Evolutionary conservation across 805 yeast species (phyloP).

Genomic region (Wickerhamomyces canadensis): DNA sequence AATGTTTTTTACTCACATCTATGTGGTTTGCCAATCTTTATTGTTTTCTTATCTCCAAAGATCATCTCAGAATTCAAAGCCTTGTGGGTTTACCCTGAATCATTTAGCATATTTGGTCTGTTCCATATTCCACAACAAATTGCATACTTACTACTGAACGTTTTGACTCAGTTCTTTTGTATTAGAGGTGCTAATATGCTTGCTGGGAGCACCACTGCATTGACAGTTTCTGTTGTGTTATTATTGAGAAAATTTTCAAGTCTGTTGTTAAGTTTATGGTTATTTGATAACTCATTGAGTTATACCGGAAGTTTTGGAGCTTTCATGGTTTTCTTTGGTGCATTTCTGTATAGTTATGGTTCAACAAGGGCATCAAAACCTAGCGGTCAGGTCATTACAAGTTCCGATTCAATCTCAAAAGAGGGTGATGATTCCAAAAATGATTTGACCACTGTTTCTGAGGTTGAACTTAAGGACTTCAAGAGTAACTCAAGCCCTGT

Average conservation of each 20-base stretch:
- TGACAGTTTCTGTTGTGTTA: slow-evolving; percentile 55
- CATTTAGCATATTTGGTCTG: slow-evolving; percentile 5
- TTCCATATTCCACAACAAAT: slow-evolving; percentile 15
- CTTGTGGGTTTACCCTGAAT: slow-evolving; percentile 4
- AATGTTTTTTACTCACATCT: slow-evolving; percentile 51
- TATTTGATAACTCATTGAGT: slow-evolving; percentile 40
- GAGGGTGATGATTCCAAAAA: no score
- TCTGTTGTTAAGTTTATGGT: slow-evolving; percentile 43
- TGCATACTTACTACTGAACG: slow-evolving; percentile 32
- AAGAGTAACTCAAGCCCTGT: no score
- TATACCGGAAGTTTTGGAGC: slow-evolving; percentile 37
- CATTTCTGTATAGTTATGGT: slow-evolving; percentile 35
- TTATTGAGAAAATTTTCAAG: slow-evolving; percentile 56
- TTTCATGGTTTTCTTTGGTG: slow-evolving; percentile 44
- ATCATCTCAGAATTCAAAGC: slow-evolving; percentile 23
- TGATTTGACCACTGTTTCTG: no score
- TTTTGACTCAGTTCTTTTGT: slow-evolving; percentile 49
- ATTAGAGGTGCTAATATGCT: slow-evolving; percentile 59
- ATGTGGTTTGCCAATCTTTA: slow-evolving; percentile 45
- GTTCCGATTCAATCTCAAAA: no score
- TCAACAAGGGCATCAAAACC: no score
- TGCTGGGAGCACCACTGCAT: slow-evolving; percentile 45
- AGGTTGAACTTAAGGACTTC: no score
- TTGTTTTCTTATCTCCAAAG: slow-evolving; percentile 24
- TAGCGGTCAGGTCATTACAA: no score